A percentile compares a stretch with the other conserved stretches of the same genome.
These are phyloP conservation scores for Deinandra increscens DNA, from an alignment of 129 eudicot species.

Conservation along the genomic window DNA sequence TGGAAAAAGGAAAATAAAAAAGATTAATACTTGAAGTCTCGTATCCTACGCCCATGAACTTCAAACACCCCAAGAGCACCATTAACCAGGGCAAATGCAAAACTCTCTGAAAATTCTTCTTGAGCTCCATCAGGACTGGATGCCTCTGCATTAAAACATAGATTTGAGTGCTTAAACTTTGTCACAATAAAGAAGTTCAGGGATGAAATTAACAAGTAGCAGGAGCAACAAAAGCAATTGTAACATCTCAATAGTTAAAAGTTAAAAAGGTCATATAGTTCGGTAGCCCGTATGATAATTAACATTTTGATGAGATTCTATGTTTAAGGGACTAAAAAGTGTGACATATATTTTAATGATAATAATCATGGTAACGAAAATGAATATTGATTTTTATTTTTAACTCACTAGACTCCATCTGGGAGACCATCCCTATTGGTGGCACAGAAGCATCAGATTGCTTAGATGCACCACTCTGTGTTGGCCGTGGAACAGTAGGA, in stretches of 20 bases:
- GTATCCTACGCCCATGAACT: slow-evolving; percentile 97
- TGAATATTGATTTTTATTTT: slow-evolving; percentile 8
- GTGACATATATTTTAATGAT: background rate
- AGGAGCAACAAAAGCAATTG: background rate
- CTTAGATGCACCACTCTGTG: slow-evolving; percentile 53
- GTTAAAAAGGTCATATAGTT: background rate
- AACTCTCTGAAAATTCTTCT: slow-evolving; percentile 91
- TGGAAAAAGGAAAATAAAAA: background rate
- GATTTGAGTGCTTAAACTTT: slow-evolving; percentile 22
- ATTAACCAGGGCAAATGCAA: slow-evolving; percentile 88
- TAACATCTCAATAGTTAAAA: slow-evolving; percentile 1
- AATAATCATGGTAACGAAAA: slow-evolving; percentile 5
- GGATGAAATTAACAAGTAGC: slow-evolving; percentile 2
- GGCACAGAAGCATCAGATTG: slow-evolving; percentile 41
- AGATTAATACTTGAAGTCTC: slow-evolving; percentile 73
- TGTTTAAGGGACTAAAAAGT: background rate
- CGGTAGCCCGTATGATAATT: slow-evolving; percentile 5
- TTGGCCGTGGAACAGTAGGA: slow-evolving; percentile 91
- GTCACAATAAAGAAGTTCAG: slow-evolving; percentile 11
- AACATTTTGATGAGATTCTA: slow-evolving; percentile 14
- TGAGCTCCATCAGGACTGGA: slow-evolving; percentile 64
- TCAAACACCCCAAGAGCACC: slow-evolving; percentile 99
- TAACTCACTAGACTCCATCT: slow-evolving; percentile 70
- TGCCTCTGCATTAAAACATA: slow-evolving; percentile 51
- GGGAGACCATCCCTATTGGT: slow-evolving; percentile 34